phyloP scores from a whole-genome alignment of 768 basidiomycete genomes.

The Auriscalpium orientale region DNA sequence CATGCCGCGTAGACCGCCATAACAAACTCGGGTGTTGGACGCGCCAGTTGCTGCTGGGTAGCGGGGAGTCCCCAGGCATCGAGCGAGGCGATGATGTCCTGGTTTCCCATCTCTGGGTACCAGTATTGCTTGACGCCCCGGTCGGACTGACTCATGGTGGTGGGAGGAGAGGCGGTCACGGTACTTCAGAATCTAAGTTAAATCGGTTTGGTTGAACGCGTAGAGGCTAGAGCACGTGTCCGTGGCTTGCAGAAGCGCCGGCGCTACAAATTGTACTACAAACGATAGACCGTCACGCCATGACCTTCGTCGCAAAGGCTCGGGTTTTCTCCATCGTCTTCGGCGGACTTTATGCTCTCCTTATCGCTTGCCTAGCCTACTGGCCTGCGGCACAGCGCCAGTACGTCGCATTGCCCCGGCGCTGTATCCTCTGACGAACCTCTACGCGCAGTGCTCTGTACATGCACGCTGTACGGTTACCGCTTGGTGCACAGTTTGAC shows the following conservation, averaged over 20 bases:
- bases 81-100: slow-evolving; percentile 60
- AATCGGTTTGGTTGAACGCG: too few species aligned
- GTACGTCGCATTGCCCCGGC: slow-evolving; percentile 33
- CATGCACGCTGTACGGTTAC: slow-evolving; percentile 58
- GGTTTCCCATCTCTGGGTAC: slow-evolving; percentile 59
- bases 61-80: slow-evolving; percentile 63
- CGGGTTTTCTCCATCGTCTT: too few species aligned
- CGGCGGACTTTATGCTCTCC: too few species aligned
- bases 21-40: slow-evolving; percentile 66
- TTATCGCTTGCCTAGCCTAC: too few species aligned
- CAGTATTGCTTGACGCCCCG: slow-evolving; percentile 28
- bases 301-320: too few species aligned
- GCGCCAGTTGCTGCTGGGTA: slow-evolving; percentile 57
- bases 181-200: too few species aligned
- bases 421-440: slow-evolving; percentile 18
- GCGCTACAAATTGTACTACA: too few species aligned
- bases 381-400: slow-evolving; percentile 59
- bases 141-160: neutral
- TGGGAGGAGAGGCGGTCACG: neutral
- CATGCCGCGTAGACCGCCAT: slow-evolving; percentile 62
- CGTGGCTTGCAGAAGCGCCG: too few species aligned
- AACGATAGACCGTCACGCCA: too few species aligned
- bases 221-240: too few species aligned
- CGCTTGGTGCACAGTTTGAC: slow-evolving; percentile 55
- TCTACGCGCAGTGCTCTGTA: slow-evolving; percentile 42